phyloP scores from a whole-genome alignment of 768 basidiomycete genomes.

The Panaeolus cyanescens region DNA sequence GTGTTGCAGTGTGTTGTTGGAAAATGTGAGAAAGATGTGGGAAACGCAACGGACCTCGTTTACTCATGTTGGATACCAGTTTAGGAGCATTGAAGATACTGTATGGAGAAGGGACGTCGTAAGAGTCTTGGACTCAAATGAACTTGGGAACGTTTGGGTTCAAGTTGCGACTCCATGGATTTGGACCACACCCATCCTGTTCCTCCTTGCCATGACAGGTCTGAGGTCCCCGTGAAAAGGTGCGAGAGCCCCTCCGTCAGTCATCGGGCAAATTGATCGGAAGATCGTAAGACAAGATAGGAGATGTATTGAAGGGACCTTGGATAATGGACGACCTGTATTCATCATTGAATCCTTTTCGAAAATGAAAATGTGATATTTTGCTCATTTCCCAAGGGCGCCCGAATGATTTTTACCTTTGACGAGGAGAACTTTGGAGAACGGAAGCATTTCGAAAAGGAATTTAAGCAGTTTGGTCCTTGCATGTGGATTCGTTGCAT shows the following conservation, averaged over 20 bases:
- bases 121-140: conserved; percentile 3
- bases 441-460: background rate
- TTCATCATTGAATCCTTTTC: background rate
- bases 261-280: background rate
- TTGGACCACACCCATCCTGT: background rate
- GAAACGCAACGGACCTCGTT: conserved; percentile 2
- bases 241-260: background rate
- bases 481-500: background rate
- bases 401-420: background rate
- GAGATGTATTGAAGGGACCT: background rate
- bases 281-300: background rate
- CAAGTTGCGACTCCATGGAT: conserved; percentile 1
- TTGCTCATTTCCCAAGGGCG: background rate
- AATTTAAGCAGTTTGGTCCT: background rate
- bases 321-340: background rate
- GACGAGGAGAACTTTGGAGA: background rate
- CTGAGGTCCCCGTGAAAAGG: conserved; percentile 6
- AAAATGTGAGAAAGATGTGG: conserved; percentile 6
- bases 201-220: conserved; percentile 4
- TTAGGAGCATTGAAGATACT: conserved; percentile 12
- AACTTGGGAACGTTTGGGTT: conserved; percentile 14
- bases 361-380: background rate
- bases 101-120: conserved; percentile 10
- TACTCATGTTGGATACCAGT: background rate
- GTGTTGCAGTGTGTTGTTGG: no score